A percentile compares a stretch with the other conserved stretches of the same genome.
phyloP scores from a whole-genome alignment of 441 rosid genomes.

The Erysimum cheiri region DNA sequence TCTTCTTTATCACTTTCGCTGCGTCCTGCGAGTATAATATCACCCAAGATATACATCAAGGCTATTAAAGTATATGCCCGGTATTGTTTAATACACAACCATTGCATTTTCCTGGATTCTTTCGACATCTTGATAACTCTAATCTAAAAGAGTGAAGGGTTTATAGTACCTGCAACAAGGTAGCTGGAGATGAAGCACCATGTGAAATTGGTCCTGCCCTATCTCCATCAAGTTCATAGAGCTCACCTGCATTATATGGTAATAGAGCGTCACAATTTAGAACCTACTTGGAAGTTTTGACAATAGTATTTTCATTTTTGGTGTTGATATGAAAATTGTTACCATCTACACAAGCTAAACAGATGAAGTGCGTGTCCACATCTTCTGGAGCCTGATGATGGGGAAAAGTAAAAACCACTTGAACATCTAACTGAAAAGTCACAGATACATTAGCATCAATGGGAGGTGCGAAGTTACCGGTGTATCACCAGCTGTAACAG shows the following conservation, averaged over 20 bases:
- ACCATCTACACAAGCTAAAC: constrained; percentile 88
- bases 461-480: constrained; percentile 47
- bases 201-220: constrained; percentile 76
- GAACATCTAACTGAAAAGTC: constrained; percentile 17
- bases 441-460: background rate
- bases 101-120: background rate
- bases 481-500: constrained; percentile 86
- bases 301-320: background rate
- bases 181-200: constrained; percentile 71
- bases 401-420: constrained; percentile 1
- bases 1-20: constrained; percentile 65
- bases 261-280: background rate
- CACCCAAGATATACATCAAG: constrained; percentile 12
- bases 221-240: constrained; percentile 91
- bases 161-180: constrained; percentile 65
- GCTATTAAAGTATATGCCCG: background rate
- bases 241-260: constrained; percentile 55
- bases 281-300: background rate
- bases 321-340: constrained; percentile 32
- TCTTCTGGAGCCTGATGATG: constrained; percentile 65
- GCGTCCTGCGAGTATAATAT: constrained; percentile 61
- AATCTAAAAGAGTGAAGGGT: constrained; percentile 3
- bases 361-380: constrained; percentile 79
- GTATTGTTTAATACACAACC: constrained; percentile 7
- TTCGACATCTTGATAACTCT: background rate